Evolutionary conservation across 2,329 filamentous ascomycete species (phyloP).

Genomic region (Tolypocladium tropicale): DNA sequence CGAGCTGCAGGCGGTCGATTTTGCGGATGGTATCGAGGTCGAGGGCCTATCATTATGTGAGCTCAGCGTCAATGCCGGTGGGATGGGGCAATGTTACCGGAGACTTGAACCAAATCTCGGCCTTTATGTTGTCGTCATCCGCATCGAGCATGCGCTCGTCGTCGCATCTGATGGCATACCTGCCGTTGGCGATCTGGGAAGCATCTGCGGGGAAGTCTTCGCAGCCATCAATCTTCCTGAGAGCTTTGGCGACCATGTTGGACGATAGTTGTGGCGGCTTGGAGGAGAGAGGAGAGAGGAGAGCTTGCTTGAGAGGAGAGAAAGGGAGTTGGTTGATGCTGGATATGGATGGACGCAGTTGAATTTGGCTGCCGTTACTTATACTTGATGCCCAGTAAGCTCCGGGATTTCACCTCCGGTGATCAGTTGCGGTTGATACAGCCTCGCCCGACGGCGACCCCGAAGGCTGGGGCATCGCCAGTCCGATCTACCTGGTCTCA

Average conservation of each 20-base stretch:
- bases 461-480: neutral
- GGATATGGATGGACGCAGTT: neutral
- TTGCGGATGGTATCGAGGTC: neutral
- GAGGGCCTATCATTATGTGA: neutral
- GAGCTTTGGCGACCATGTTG: neutral
- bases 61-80: neutral
- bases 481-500: neutral
- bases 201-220: neutral
- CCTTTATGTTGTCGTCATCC: neutral
- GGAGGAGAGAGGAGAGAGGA: neutral
- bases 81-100: neutral
- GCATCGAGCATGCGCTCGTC: neutral
- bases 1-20: constrained; percentile 4
- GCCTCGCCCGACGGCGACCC: neutral
- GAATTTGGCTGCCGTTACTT: neutral
- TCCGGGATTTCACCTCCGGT: neutral
- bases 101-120: neutral
- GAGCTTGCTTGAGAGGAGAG: neutral
- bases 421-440: neutral
- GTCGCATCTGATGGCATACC: neutral
- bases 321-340: no score
- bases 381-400: neutral
- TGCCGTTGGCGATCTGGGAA: neutral
- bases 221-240: neutral
- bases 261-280: neutral